Evolutionary conservation across 192 early-diverging fungal species (phyloP).

Genomic region (Umbelopsis vinacea): DNA sequence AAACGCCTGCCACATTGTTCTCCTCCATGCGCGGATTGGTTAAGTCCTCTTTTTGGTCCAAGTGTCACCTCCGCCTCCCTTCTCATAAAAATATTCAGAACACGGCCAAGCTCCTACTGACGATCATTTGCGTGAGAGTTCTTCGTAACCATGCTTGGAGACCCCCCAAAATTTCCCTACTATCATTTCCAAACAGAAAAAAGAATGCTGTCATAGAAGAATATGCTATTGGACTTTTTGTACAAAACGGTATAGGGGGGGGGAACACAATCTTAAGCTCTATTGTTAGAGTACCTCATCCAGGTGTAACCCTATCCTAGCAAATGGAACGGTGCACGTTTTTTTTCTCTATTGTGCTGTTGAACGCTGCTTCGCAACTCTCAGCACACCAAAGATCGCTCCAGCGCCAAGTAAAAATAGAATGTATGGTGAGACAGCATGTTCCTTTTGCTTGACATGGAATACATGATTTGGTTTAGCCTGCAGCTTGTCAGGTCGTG

Average conservation of each 20-base stretch:
- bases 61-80: background rate
- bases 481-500: background rate
- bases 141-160: too few species aligned
- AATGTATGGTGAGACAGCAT: background rate
- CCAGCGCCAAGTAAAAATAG: constrained; percentile 5
- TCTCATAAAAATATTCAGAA: background rate
- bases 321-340: background rate
- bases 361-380: background rate
- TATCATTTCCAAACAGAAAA: too few species aligned
- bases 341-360: background rate
- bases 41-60: constrained; percentile 7
- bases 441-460: constrained; percentile 10
- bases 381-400: background rate
- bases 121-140: background rate
- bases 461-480: background rate
- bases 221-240: background rate
- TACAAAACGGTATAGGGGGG: background rate
- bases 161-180: too few species aligned
- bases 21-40: constrained; percentile 22
- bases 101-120: constrained; percentile 1
- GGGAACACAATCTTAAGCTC: background rate
- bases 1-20: constrained; percentile 18
- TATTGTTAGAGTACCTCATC: background rate
- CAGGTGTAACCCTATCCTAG: constrained; percentile 14
- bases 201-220: too few species aligned